Evolutionary conservation across 371 early-diverging fungal genomes (phyloP), one percentile per base, ranked within the genome.

Genomic region (Mortierella sp.): DNA sequence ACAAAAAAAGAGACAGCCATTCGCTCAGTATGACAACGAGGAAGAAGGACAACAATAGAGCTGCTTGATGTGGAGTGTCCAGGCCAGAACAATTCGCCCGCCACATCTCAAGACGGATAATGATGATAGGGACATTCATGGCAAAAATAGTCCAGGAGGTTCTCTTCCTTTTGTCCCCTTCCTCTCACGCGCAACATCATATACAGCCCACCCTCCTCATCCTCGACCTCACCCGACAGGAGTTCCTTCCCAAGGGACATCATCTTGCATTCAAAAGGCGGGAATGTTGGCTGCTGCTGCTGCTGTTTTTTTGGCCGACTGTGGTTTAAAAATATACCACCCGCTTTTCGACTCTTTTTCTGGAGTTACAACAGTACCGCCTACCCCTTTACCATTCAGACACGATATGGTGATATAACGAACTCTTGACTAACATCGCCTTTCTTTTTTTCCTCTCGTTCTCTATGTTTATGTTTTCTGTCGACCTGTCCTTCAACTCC

Each of bases 101-200:
- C 50, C 50, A 50, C 50, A 50, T 50, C 3, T 3, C 50, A 16
- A 14, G 50, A 16, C 50, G 50, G 50, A 16, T 50, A 16, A 45
- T 31, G 73, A 57, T 31, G 54, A 26, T 50, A 73, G 50, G 73
- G 73, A 34, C 54, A 34, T 50, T 47, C 31, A 47, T 60, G 38
- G 65, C 68, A 65, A 38, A 65, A 65, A 38, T 65, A 65, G 68
- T 2, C 21, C 34, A 65, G 68, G 68, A 65, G 68, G 68, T 38
- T 38, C 24, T 21, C 65, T 34, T 31, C 63, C 58, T 14, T 58
- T 58, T 28, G 26, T 58, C 26, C 57, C 26, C 14, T 58, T 58
- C 58, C 26, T 57, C 63, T 63, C 42, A 65, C 42, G 68, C 68
- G 38, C 68, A 38, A 65, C 68, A 65, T 65, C 68, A 65, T 65